Evolutionary conservation across 768 basidiomycete genomes (phyloP), one percentile per base, ranked within the genome.

Genomic region (Hypholoma sublateritium): DNA sequence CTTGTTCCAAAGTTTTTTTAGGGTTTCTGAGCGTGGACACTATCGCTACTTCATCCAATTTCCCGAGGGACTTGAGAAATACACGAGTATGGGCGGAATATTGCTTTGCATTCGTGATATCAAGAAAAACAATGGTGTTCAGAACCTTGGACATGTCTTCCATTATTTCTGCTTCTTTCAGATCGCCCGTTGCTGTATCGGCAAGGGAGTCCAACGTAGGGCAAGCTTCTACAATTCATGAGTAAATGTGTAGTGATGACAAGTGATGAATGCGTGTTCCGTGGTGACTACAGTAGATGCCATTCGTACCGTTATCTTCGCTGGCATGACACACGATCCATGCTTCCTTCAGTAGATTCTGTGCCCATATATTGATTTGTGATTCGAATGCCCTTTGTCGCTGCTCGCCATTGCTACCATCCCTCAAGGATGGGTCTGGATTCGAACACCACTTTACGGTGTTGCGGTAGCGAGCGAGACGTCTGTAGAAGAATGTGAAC

Each of bases 41-140:
- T 13, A 83, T 70, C 3, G 72, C 61, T 44, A 68, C 60, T 63
- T 85, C 82, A 58, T 83, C 78, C 5, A 80, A 52, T 13, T 68
- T 46, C 2, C 69, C 76, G 41, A 82, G 67, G 5, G 64, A 62
- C 19, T 67, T 66, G 4, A 84, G 65, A 63, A 83, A 83, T 2
- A 76, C 60, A 36, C 82, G 74, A 14, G 80, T 82, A 17, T 75
- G 74, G 0, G 82, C 77, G 3, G 82, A 82, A 59, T 83, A 84
- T 48, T 71, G 67, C 55, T 80, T 80, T 1, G 76, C 66, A 24
- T 72, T 64, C 11, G 81, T 78, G 60, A 84, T 71, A 52, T 84
- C 70, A 42, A 82, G 66, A 67, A 84, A 76, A 37, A 86, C 71
- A 39, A 82, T 73, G 28, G 79, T 72, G 64, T 80, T 80, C 52